phyloP scores from a whole-genome alignment of 1,139 yeast genomes.

The Debaryomyces nepalensis region DNA sequence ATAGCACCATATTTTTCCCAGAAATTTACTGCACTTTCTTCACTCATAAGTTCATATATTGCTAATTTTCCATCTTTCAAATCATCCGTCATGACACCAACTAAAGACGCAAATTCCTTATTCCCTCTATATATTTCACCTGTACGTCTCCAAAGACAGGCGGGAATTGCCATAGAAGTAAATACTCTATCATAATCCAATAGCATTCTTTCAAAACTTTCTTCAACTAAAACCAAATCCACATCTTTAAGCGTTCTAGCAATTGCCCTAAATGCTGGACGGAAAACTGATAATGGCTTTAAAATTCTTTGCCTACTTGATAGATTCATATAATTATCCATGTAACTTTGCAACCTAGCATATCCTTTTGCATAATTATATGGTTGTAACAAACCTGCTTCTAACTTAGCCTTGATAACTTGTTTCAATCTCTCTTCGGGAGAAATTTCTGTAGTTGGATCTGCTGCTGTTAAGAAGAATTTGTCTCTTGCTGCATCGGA shows the following conservation, averaged over 20 bases:
- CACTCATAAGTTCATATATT: constrained; percentile 92
- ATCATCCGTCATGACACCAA: constrained; percentile 91
- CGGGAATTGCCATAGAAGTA: constrained; percentile 97
- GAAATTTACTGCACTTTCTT: constrained; percentile 95
- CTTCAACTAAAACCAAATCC: constrained; percentile 90
- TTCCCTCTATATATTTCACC: constrained; percentile 96
- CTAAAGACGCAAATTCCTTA: constrained; percentile 93
- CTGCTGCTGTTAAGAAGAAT: constrained; percentile 95
- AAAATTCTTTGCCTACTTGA: constrained; percentile 86
- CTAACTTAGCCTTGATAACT: constrained; percentile 93
- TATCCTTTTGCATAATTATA: constrained; percentile 95
- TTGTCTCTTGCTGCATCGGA: constrained; percentile 89
- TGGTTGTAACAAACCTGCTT: constrained; percentile 92
- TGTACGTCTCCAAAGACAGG: constrained; percentile 96
- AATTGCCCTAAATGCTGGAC: constrained; percentile 94
- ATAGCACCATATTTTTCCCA: constrained; percentile 98
- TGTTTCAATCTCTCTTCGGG: constrained; percentile 94
- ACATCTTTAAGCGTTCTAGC: constrained; percentile 91
- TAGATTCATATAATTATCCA: constrained; percentile 91
- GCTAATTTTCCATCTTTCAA: constrained; percentile 91
- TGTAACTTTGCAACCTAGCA: constrained; percentile 84
- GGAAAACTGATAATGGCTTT: constrained; percentile 81
- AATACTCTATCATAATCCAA: constrained; percentile 94
- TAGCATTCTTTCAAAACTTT: constrained; percentile 90
- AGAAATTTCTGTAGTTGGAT: constrained; percentile 91